These are phyloP conservation scores for Pholiota adiposa DNA, from an alignment of 1,284 basidiomycete species.

Conservation along the genomic window DNA sequence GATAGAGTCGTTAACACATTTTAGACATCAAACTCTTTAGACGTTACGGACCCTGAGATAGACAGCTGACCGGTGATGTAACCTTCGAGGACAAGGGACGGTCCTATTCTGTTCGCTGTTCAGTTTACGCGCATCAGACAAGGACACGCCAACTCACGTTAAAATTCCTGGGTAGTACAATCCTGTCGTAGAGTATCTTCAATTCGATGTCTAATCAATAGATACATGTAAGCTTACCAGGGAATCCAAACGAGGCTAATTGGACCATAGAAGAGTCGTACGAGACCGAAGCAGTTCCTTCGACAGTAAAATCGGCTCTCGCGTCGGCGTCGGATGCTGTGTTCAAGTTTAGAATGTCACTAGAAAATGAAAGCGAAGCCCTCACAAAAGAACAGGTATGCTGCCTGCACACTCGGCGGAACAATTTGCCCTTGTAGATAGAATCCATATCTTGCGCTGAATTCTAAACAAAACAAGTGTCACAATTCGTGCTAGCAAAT, in stretches of 20 bases:
- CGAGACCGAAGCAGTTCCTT: constrained; percentile 19
- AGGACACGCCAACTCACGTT: not conserved
- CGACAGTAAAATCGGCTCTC: constrained; percentile 22
- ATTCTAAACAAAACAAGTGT: not conserved
- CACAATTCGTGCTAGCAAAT: too few relatives aligned
- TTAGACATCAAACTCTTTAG: not conserved
- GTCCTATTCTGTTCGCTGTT: constrained; percentile 24
- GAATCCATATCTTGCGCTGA: constrained; percentile 26
- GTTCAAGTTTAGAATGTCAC: not conserved
- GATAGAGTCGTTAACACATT: not conserved
- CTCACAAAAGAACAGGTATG: constrained; percentile 26
- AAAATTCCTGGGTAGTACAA: constrained; percentile 27
- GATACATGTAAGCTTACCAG: constrained; percentile 12
- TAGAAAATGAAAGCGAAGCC: not conserved
- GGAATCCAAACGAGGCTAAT: constrained; percentile 27
- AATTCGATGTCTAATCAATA: not conserved
- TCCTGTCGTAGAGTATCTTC: constrained; percentile 18
- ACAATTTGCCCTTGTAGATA: constrained; percentile 34
- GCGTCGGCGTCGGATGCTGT: constrained; percentile 23
- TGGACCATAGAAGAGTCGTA: constrained; percentile 21
- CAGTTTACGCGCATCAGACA: not conserved
- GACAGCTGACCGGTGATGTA: constrained; percentile 12
- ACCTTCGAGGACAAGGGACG: constrained; percentile 22
- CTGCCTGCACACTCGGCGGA: constrained; percentile 27
- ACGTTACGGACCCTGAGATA: not conserved